phyloP scores from a whole-genome alignment of 345 rosid species.

The Brassica juncea region DNA sequence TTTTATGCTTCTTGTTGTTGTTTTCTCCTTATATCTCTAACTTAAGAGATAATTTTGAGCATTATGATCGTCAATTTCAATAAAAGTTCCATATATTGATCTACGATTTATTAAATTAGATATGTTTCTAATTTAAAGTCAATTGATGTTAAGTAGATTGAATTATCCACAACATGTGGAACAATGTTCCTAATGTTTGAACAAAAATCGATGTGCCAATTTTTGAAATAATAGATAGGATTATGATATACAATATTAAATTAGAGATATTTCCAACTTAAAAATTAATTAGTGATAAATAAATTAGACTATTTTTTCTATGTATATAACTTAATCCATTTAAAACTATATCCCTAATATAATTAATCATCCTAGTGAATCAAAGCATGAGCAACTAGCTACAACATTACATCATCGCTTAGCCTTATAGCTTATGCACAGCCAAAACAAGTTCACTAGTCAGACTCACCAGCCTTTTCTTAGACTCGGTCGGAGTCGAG shows the following conservation, averaged over 20 bases:
- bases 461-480: background rate
- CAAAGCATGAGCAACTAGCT: background rate
- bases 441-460: background rate
- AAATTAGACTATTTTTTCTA: background rate
- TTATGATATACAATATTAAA: too few relatives aligned
- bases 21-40: slow-evolving; percentile 4
- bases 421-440: background rate
- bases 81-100: background rate
- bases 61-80: background rate
- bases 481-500: background rate
- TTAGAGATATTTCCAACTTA: too few relatives aligned
- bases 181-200: background rate
- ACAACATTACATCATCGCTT: background rate
- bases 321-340: too few relatives aligned
- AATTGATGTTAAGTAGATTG: background rate
- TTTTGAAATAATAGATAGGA: background rate
- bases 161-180: background rate
- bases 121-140: background rate
- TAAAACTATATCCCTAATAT: background rate
- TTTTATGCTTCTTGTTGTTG: background rate
- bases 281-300: too few relatives aligned
- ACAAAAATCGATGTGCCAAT: background rate
- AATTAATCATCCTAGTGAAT: slow-evolving; percentile 2
- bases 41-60: background rate
- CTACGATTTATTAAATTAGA: background rate